phyloP scores from a whole-genome alignment of 805 yeast genomes.

The Teunomyces lycoperdinae region DNA sequence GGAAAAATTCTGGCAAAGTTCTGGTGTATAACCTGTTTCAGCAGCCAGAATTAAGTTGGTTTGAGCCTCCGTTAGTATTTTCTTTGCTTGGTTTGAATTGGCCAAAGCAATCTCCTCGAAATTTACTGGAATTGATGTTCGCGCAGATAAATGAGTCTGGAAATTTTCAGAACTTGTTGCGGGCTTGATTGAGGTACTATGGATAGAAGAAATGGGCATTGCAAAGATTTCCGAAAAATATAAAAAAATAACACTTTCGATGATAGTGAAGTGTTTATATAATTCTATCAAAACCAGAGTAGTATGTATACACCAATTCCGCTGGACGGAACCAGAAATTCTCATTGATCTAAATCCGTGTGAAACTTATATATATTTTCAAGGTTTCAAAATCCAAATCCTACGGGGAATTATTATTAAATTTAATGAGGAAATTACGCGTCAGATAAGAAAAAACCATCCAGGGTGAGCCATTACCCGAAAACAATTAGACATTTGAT shows the following conservation, averaged over 20 bases:
- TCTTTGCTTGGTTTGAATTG: slow-evolving; percentile 6
- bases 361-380: too few relatives aligned
- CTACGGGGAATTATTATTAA: too few relatives aligned
- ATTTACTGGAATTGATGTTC: background rate
- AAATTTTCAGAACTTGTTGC: background rate
- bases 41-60: slow-evolving; percentile 24
- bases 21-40: slow-evolving; percentile 28
- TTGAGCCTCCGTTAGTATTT: slow-evolving; percentile 17
- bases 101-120: slow-evolving; percentile 6
- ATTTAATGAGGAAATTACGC: too few relatives aligned
- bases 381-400: too few relatives aligned
- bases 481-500: too few relatives aligned
- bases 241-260: background rate
- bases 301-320: too few relatives aligned
- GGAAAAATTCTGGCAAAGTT: slow-evolving; percentile 29
- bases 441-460: too few relatives aligned
- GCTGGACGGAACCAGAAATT: too few relatives aligned
- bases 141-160: background rate
- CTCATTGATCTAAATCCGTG: too few relatives aligned
- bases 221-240: background rate
- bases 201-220: background rate
- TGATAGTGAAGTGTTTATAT: background rate
- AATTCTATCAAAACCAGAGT: background rate
- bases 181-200: background rate
- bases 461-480: too few relatives aligned